Conservation (phyloP, 352 stramenopile species). For the Globisporangium orthogonon region DNA sequence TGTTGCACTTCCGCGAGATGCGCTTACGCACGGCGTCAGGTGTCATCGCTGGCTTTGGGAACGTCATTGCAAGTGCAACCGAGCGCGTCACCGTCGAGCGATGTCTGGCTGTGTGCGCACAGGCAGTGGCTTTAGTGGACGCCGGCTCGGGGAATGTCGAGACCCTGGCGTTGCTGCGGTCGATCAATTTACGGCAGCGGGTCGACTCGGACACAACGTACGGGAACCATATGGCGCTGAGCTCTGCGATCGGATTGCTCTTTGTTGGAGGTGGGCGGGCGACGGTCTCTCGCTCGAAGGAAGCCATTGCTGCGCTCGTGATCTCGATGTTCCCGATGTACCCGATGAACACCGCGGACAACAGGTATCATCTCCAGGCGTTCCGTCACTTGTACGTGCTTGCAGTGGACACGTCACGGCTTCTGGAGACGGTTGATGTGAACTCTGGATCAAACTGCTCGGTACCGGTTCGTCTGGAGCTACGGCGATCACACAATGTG, state of each 20-base stretch:
- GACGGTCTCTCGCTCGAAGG: conserved; percentile 85
- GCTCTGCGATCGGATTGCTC: conserved; percentile 93
- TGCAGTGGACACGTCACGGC: conserved; percentile 63
- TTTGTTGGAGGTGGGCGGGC: conserved; percentile 94
- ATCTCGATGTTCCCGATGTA: conserved; percentile 93
- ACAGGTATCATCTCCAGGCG: conserved; percentile 88
- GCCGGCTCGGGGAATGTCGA: conserved; percentile 94
- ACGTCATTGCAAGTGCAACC: conserved; percentile 48
- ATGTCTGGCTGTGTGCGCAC: conserved; percentile 88
- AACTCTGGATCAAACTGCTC: conserved; percentile 37
- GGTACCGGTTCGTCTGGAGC: conserved; percentile 40
- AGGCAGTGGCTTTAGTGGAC: conserved; percentile 94
- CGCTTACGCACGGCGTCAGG: conserved; percentile 33
- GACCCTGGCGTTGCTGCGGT: conserved; percentile 90
- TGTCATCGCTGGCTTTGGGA: conserved; percentile 18
- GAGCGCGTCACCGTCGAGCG: conserved; percentile 91
- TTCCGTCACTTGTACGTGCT: conserved; percentile 91
- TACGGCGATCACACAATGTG: conserved; percentile 9
- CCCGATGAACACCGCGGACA: conserved; percentile 90
- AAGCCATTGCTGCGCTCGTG: conserved; percentile 93
- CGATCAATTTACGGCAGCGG: conserved; percentile 70
- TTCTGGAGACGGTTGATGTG: conserved; percentile 78
- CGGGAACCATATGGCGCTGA: conserved; percentile 94
- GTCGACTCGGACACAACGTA: conserved; percentile 87
- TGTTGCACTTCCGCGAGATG: conserved; percentile 77